These are phyloP conservation scores for Neurospora sp. DNA, from an alignment of 495 filamentous ascomycete genomes.

Conservation along the genomic window DNA sequence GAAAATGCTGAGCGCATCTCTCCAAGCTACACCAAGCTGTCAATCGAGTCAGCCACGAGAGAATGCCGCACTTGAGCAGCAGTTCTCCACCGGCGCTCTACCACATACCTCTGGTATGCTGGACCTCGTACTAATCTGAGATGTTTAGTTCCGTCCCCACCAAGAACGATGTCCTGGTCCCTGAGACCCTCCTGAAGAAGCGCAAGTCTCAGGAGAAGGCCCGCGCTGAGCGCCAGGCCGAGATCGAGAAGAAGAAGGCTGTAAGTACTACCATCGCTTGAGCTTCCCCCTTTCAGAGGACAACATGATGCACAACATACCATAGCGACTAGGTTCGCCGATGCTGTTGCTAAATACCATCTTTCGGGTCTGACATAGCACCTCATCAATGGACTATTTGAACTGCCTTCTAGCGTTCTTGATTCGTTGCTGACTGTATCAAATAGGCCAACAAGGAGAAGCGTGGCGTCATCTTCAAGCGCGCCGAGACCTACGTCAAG, in stretches of 20 bases:
- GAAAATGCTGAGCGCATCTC: neutral
- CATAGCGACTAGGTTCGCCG: constrained; percentile 84
- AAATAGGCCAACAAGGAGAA: constrained; percentile 88
- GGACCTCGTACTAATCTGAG: constrained; percentile 58
- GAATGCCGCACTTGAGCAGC: constrained; percentile 82
- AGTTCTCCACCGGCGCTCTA: constrained; percentile 84
- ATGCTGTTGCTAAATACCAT: constrained; percentile 98
- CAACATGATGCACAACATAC: constrained; percentile 56
- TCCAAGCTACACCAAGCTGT: constrained; percentile 23
- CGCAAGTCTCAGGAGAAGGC: constrained; percentile 99
- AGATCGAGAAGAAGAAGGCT: constrained; percentile 78
- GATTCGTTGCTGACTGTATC: constrained; percentile 30
- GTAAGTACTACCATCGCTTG: constrained; percentile 44
- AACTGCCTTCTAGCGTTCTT: constrained; percentile 1
- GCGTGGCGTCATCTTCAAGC: constrained; percentile 97
- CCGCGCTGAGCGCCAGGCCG: constrained; percentile 71
- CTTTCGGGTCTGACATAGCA: constrained; percentile 93
- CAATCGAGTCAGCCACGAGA: constrained; percentile 73
- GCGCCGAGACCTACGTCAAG: constrained; percentile 97
- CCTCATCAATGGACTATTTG: constrained; percentile 16
- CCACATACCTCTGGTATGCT: constrained; percentile 48
- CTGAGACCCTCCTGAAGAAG: constrained; percentile 99
- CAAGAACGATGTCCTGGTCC: constrained; percentile 85
- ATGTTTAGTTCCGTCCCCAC: constrained; percentile 68
- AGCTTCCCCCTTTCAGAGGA: constrained; percentile 17